phyloP scores from a whole-genome alignment of 2,329 filamentous ascomycete genomes.

The Berkeleyomyces basicola region DNA sequence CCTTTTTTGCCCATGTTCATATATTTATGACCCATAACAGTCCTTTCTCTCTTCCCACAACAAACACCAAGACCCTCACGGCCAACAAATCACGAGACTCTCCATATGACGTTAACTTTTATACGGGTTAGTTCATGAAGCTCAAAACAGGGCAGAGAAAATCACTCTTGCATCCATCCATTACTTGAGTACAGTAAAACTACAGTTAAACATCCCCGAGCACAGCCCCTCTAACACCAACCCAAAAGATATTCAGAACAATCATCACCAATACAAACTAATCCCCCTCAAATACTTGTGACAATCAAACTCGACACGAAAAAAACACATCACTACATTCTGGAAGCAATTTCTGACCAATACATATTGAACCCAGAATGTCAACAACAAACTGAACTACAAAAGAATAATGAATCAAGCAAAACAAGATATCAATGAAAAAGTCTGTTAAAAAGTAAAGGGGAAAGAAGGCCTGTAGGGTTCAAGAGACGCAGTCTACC shows the following conservation, averaged over 20 bases:
- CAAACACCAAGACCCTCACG: too few relatives aligned
- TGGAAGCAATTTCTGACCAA: not conserved
- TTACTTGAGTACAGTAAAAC: not conserved
- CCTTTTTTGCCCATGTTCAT: not conserved
- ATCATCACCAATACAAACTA: not conserved
- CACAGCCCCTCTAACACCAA: not conserved
- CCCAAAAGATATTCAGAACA: not conserved
- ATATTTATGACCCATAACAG: slow-evolving; percentile 5
- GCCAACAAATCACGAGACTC: too few relatives aligned
- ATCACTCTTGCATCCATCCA: not conserved
- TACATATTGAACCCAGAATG: not conserved
- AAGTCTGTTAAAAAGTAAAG: not conserved
- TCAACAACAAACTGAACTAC: not conserved
- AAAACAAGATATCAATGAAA: slow-evolving; percentile 2
- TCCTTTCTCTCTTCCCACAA: too few relatives aligned
- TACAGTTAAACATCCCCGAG: not conserved
- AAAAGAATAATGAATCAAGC: slow-evolving; percentile 1
- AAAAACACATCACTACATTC: not conserved
- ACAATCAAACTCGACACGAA: not conserved
- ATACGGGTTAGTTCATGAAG: too few relatives aligned
- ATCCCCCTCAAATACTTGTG: not conserved
- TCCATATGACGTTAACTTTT: too few relatives aligned
- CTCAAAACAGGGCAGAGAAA: not conserved
- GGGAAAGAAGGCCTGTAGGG: slow-evolving; percentile 4
- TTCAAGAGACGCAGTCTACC: slow-evolving; percentile 13